Percentiles rank a stretch among this genome's conserved stretches.
phyloP scores from a whole-genome alignment of 1,284 basidiomycete genomes.

The Pulveroboletus sp. region DNA sequence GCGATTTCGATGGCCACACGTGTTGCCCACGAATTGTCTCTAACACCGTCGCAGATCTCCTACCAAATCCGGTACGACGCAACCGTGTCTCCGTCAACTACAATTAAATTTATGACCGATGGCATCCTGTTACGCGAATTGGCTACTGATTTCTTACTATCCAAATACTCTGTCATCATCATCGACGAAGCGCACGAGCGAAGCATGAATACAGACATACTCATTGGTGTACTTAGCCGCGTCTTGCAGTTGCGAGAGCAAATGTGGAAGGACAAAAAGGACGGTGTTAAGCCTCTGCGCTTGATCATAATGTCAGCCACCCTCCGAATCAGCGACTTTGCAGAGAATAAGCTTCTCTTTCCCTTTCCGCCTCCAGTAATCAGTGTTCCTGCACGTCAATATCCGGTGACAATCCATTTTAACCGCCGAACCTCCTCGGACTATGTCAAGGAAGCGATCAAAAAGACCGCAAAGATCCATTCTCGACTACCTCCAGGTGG shows the following conservation, averaged over 20 bases:
- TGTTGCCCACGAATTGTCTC: constrained; percentile 85
- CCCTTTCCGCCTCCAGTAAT: constrained; percentile 85
- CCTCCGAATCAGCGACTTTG: constrained; percentile 91
- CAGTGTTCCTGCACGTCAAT: constrained; percentile 87
- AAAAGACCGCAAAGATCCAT: constrained; percentile 93
- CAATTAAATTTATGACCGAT: constrained; percentile 99
- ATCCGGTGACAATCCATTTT: constrained; percentile 96
- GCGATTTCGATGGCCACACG: constrained; percentile 95
- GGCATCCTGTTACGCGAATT: constrained; percentile 95
- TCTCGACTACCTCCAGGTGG: constrained; percentile 90
- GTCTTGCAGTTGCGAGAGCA: constrained; percentile 88
- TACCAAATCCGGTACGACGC: constrained; percentile 98
- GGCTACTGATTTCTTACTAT: constrained; percentile 86
- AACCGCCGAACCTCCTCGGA: constrained; percentile 83
- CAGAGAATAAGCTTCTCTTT: constrained; percentile 86
- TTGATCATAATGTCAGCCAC: constrained; percentile 99
- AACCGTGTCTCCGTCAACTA: constrained; percentile 85
- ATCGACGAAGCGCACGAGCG: constrained; percentile 99
- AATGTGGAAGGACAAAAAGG: constrained; percentile 77
- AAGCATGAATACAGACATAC: constrained; percentile 97
- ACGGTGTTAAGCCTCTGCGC: constrained; percentile 68
- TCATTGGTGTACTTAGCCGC: constrained; percentile 93
- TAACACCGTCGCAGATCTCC: constrained; percentile 81
- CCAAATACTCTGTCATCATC: constrained; percentile 91
- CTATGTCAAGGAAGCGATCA: constrained; percentile 89